phyloP scores from a whole-genome alignment of 257 asterid genomes.

The Capsicum baccatum region DNA sequence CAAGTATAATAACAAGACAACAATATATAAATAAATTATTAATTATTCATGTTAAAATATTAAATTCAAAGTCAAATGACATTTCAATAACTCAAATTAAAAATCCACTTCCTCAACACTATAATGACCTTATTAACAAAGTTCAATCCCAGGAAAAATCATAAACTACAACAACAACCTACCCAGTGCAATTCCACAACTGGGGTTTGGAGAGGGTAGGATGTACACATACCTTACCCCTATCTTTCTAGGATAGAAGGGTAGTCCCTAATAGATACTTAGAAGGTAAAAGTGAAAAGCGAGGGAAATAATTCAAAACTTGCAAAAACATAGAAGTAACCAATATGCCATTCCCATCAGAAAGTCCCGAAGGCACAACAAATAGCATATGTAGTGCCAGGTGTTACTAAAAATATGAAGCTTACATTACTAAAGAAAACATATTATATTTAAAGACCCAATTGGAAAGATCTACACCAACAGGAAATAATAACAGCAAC shows the following conservation, averaged over 20 bases:
- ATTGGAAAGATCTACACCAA: neutral
- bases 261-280: neutral
- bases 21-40: slow-evolving; percentile 23
- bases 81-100: neutral
- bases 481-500: neutral
- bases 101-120: no score
- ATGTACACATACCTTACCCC: neutral
- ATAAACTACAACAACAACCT: no score
- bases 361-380: neutral
- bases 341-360: neutral
- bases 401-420: neutral
- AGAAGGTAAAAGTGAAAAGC: neutral
- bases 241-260: neutral
- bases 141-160: no score
- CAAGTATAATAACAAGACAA: neutral
- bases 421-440: slow-evolving; percentile 4
- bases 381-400: neutral
- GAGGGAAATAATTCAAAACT: neutral
- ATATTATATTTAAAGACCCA: neutral
- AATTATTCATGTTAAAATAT: slow-evolving; percentile 7
- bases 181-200: no score
- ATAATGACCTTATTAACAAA: no score
- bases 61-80: neutral
- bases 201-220: neutral
- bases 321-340: neutral